Percentiles rank a stretch among this genome's conserved stretches.
These are phyloP conservation scores for Plasmodium knowlesi DNA, from an alignment of 169 alveolate genomes.

Conservation along the genomic window DNA sequence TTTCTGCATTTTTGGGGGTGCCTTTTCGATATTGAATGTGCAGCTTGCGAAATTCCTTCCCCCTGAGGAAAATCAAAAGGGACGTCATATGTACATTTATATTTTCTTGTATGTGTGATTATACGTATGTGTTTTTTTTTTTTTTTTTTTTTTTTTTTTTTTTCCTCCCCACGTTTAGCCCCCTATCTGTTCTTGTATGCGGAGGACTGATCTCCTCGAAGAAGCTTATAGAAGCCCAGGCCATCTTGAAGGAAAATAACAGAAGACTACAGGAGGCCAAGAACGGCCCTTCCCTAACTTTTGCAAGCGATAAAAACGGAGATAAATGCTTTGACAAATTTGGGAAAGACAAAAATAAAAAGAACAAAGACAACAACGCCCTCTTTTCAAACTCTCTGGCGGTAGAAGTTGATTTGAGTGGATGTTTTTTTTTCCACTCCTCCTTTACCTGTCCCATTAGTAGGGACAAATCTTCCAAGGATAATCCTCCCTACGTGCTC, in stretches of 20 bases:
- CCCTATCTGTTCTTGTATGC: slow-evolving; percentile 70
- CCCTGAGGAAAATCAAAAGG: not conserved
- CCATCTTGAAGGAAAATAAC: slow-evolving; percentile 62
- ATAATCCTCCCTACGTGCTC: slow-evolving; percentile 72
- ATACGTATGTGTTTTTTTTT: slow-evolving; percentile 3
- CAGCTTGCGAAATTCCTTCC: not conserved
- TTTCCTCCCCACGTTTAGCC: slow-evolving; percentile 23
- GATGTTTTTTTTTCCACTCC: slow-evolving; percentile 76
- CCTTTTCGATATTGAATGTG: not conserved
- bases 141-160: not conserved
- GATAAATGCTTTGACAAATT: slow-evolving; percentile 15
- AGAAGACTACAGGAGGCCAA: slow-evolving; percentile 60
- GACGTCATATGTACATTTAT: not conserved
- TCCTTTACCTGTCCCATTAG: slow-evolving; percentile 78
- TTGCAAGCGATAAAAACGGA: not conserved
- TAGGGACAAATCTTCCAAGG: slow-evolving; percentile 72
- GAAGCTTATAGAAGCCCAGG: slow-evolving; percentile 73
- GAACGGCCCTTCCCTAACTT: not conserved
- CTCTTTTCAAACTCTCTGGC: slow-evolving; percentile 60
- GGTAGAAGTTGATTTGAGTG: slow-evolving; percentile 77
- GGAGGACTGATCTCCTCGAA: slow-evolving; percentile 77
- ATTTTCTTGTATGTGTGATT: not conserved
- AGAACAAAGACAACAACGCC: slow-evolving; percentile 16
- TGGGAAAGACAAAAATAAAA: slow-evolving; percentile 45
- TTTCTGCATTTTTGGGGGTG: not conserved